Percentiles rank a stretch among this genome's conserved stretches.
Evolutionary conservation across 345 rosid genomes (phyloP).

Genomic region (Eucalyptus melliodora): DNA sequence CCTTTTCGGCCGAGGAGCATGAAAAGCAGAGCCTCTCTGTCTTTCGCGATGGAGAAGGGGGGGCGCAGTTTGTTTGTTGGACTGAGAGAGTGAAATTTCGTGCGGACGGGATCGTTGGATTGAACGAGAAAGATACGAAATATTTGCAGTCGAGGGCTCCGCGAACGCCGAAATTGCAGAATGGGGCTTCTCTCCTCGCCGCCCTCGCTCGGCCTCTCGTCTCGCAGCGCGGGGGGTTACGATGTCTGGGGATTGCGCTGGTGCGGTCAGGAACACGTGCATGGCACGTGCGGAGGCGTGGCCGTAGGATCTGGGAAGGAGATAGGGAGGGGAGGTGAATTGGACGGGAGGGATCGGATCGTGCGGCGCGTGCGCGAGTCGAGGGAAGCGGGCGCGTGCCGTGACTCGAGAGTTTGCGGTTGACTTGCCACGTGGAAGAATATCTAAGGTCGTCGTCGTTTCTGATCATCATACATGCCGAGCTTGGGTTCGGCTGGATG

Average conservation of each 20-base stretch:
- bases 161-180: background rate
- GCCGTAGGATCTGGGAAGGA: background rate
- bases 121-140: background rate
- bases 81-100: background rate
- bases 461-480: background rate
- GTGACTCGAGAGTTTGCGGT: background rate
- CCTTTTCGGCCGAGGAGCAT: conserved; percentile 6
- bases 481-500: background rate
- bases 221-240: background rate
- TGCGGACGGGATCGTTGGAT: background rate
- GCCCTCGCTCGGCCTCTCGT: no score
- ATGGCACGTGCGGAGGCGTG: background rate
- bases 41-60: background rate
- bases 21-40: background rate
- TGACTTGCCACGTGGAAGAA: background rate
- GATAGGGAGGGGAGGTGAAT: background rate
- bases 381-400: background rate
- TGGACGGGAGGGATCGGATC: background rate
- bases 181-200: background rate
- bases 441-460: background rate
- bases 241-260: background rate
- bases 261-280: background rate
- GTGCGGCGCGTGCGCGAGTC: background rate
- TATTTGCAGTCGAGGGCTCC: background rate
- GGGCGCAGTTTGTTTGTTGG: background rate